These are phyloP conservation scores for Trichoderma gamsii DNA, from an alignment of 495 filamentous ascomycete species.

Conservation along the genomic window DNA sequence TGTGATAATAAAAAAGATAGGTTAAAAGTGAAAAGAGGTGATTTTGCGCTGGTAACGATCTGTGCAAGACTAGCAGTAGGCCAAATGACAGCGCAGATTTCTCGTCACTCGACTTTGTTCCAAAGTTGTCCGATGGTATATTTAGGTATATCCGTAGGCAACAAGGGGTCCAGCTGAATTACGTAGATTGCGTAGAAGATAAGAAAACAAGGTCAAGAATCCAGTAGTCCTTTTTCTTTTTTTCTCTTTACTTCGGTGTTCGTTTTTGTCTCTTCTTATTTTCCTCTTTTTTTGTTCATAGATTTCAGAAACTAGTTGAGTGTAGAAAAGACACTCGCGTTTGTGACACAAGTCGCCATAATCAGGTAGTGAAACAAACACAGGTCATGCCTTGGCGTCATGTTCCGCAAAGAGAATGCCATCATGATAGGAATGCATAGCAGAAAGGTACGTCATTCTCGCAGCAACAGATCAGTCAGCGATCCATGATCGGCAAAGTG, in stretches of 20 bases:
- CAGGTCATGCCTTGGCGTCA: not conserved
- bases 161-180: not conserved
- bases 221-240: not conserved
- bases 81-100: not conserved
- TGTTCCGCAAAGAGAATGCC: not conserved
- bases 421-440: not conserved
- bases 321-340: not conserved
- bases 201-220: not conserved
- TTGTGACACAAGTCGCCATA: not conserved
- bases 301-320: not conserved
- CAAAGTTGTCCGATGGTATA: not conserved
- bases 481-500: not conserved
- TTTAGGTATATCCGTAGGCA: not conserved
- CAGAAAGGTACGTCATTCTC: slow-evolving; percentile 4
- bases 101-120: slow-evolving; percentile 1
- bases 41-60: not conserved
- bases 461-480: not conserved
- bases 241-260: not conserved
- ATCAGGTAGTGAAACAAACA: not conserved
- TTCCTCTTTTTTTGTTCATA: not conserved
- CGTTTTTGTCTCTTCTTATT: not conserved
- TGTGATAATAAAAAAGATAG: not conserved
- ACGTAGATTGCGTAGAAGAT: not conserved
- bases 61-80: not conserved
- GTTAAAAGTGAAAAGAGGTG: not conserved